phyloP scores from a whole-genome alignment of 371 early-diverging fungal species.

The Mycotypha africana region DNA sequence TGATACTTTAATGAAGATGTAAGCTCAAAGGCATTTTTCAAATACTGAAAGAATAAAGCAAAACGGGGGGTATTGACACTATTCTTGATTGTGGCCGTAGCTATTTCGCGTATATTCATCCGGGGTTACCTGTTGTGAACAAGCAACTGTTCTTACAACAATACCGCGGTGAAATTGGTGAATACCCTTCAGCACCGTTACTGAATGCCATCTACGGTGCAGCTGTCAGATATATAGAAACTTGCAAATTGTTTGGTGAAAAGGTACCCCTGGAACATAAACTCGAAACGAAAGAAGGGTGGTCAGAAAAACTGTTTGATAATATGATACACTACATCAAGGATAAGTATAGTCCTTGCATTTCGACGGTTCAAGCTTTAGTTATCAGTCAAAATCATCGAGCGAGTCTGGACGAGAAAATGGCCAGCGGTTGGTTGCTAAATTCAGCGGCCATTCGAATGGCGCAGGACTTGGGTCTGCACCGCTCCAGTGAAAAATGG shows the following conservation, averaged over 20 bases:
- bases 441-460: constrained; percentile 32
- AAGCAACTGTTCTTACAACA: constrained; percentile 40
- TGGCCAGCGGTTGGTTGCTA: constrained; percentile 34
- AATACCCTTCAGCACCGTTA: constrained; percentile 39
- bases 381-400: constrained; percentile 37
- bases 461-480: constrained; percentile 66
- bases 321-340: constrained; percentile 26
- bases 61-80: no score
- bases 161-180: constrained; percentile 32
- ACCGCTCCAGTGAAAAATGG: constrained; percentile 51
- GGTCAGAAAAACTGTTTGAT: constrained; percentile 39
- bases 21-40: no score
- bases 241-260: constrained; percentile 32
- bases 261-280: constrained; percentile 8
- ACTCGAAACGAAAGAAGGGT: constrained; percentile 19
- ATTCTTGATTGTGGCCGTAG: no score
- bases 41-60: no score
- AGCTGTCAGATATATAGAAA: constrained; percentile 41
- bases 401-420: constrained; percentile 33
- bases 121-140: constrained; percentile 42
- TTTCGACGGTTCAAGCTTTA: constrained; percentile 38
- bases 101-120: constrained; percentile 47
- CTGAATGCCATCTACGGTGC: constrained; percentile 42
- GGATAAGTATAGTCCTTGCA: constrained; percentile 27
- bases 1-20: constrained; percentile 42